A percentile compares a stretch with the other conserved stretches of the same genome.
phyloP scores from a whole-genome alignment of 306 rosid species.

The Lathyrus tuberosus region DNA sequence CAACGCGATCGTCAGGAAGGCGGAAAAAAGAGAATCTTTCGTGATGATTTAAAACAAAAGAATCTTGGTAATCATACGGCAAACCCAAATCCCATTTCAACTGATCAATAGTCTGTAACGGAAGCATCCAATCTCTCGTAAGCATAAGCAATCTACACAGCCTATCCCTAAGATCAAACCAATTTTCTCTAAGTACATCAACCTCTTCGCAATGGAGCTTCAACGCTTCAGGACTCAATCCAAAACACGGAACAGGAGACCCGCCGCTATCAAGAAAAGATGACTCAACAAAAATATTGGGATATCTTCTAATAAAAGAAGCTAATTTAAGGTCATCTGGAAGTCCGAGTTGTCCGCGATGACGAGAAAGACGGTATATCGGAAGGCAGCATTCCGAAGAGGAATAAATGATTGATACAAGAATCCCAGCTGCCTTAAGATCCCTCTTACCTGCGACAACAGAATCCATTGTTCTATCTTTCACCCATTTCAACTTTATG shows the following conservation, averaged over 20 bases:
- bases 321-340: slow-evolving; percentile 67
- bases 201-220: slow-evolving; percentile 50
- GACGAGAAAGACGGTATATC: slow-evolving; percentile 57
- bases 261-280: slow-evolving; percentile 60
- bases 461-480: slow-evolving; percentile 71
- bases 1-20: slow-evolving; percentile 70
- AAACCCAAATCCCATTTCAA: slow-evolving; percentile 92
- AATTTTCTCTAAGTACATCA: slow-evolving; percentile 41
- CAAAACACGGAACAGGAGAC: slow-evolving; percentile 68
- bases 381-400: slow-evolving; percentile 58
- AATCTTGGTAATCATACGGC: slow-evolving; percentile 71
- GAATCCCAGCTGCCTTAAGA: slow-evolving; percentile 73
- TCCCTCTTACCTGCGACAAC: slow-evolving; percentile 65
- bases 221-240: slow-evolving; percentile 64
- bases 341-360: slow-evolving; percentile 76
- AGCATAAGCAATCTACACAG: slow-evolving; percentile 82
- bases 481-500: slow-evolving; percentile 83
- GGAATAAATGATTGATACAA: slow-evolving; percentile 63
- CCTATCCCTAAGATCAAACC: slow-evolving; percentile 64
- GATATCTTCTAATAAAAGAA: slow-evolving; percentile 77
- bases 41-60: slow-evolving; percentile 55
- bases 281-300: slow-evolving; percentile 71
- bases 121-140: slow-evolving; percentile 65
- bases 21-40: slow-evolving; percentile 57
- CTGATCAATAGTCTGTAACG: slow-evolving; percentile 83